phyloP scores from a whole-genome alignment of 2,329 filamentous ascomycete species.

The Aspergillus puulaauensis region DNA sequence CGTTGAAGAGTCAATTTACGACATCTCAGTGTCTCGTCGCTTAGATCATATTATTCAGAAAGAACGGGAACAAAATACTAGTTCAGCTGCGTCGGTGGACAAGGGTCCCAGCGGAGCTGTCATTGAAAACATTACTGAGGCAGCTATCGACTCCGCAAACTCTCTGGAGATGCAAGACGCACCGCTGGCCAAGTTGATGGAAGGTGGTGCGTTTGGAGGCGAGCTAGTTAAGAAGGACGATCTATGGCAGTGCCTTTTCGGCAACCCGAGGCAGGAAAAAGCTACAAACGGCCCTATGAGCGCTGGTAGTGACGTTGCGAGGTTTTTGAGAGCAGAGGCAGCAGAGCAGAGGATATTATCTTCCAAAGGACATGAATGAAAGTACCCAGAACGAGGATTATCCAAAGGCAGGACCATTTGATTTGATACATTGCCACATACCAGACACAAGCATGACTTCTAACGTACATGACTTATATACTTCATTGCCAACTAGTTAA shows the following conservation, averaged over 20 bases:
- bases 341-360: constrained; percentile 47
- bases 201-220: constrained; percentile 67
- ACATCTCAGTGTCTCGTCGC: constrained; percentile 76
- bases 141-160: constrained; percentile 76
- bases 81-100: background rate
- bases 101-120: constrained; percentile 15
- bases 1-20: constrained; percentile 88
- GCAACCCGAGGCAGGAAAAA: constrained; percentile 43
- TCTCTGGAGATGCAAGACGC: constrained; percentile 78
- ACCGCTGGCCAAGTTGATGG: constrained; percentile 68
- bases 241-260: constrained; percentile 87
- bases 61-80: constrained; percentile 32
- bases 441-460: background rate
- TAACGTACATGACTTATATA: background rate
- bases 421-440: background rate
- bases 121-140: constrained; percentile 51
- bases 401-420: background rate
- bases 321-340: constrained; percentile 55
- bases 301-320: constrained; percentile 47
- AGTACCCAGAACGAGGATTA: background rate
- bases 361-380: background rate
- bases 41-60: constrained; percentile 69
- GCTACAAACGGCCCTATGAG: constrained; percentile 14
- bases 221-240: constrained; percentile 78
- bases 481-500: background rate